Base-by-base conservation (phyloP, 306 rosid genomes). In the Acacia acuminata region DNA sequence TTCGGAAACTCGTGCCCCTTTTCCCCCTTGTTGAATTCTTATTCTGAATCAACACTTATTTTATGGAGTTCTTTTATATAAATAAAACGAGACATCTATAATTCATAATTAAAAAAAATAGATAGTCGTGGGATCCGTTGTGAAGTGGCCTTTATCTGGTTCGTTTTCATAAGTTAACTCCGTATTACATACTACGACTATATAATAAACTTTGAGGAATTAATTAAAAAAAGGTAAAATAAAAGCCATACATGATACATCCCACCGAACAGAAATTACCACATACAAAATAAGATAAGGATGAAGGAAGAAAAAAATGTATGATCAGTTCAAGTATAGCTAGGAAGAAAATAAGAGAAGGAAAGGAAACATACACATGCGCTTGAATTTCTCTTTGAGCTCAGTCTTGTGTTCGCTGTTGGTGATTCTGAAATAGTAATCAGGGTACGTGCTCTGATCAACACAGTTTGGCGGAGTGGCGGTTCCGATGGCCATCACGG, bases 331-430 rank as follows among this genome's bases (percentile, higher is more conserved):
- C 8, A 1, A 6, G 42, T 5, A 38, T 38, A n/a, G n/a, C n/a
- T n/a, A 44, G 8, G 20, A 4, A 16, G 58, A 4, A 42, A 11
- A 19, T 7, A 3, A 20, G 10, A 30, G 61, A n/a, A 3, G 24
- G 61, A 53, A 61, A 2, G 10, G 8, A 47, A 10, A 72, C 92
- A 63, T 82, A 89, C 92, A 89, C 87, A 89, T 89, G 86, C 92
- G 90, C 86, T 89, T 71, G 77, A 89, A 89, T 38, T 89, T 89
- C 73, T 87, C 83, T 22, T 89, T 89, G 48, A 89, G 88, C 71
- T 89, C 90, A 3, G 82, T 75, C 79, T 44, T 71, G 58, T 71
- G 58, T n/a, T 71, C 76, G 7, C 76, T 44, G 38, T 71, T 14
- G 10, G 76, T 89, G 84, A 89, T 85, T 2, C 90, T 85, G 61